Evolutionary conservation across 768 basidiomycete genomes (phyloP).

Genomic region (Royoungia palumana): DNA sequence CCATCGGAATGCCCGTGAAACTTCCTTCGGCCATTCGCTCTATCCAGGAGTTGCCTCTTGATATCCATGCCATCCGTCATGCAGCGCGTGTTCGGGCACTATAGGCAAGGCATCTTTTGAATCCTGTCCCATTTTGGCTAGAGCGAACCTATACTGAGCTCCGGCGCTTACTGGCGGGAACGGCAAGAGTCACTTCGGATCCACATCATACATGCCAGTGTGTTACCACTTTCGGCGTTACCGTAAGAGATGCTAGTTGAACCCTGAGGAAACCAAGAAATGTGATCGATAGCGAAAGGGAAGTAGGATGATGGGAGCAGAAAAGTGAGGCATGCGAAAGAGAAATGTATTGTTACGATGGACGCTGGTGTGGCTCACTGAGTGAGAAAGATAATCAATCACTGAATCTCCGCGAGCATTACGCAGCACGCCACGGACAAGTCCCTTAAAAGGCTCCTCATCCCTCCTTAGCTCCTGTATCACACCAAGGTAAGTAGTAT

Average conservation of each 20-base stretch:
- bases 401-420: constrained; percentile 12
- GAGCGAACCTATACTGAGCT: constrained; percentile 71
- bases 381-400: constrained; percentile 14
- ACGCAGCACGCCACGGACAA: neutral
- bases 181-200: constrained; percentile 50
- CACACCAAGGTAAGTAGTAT: constrained; percentile 10
- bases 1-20: too few relatives aligned
- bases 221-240: constrained; percentile 68
- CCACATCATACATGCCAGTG: too few relatives aligned
- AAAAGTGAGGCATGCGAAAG: neutral
- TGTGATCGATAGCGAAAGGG: constrained; percentile 27
- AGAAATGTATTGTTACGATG: neutral
- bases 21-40: too few relatives aligned
- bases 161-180: constrained; percentile 70
- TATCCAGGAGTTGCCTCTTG: neutral
- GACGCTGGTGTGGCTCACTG: constrained; percentile 5
- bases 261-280: constrained; percentile 54
- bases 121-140: constrained; percentile 54
- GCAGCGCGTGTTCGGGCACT: constrained; percentile 26
- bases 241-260: constrained; percentile 52
- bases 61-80: constrained; percentile 1
- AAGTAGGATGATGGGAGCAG: neutral
- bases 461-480: neutral
- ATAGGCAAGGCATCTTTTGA: constrained; percentile 53
- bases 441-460: constrained; percentile 2